These are phyloP conservation scores for Sphagnum fallax DNA, from an alignment of 228 moss, liverwort and hornwort species.

Conservation along the genomic window DNA sequence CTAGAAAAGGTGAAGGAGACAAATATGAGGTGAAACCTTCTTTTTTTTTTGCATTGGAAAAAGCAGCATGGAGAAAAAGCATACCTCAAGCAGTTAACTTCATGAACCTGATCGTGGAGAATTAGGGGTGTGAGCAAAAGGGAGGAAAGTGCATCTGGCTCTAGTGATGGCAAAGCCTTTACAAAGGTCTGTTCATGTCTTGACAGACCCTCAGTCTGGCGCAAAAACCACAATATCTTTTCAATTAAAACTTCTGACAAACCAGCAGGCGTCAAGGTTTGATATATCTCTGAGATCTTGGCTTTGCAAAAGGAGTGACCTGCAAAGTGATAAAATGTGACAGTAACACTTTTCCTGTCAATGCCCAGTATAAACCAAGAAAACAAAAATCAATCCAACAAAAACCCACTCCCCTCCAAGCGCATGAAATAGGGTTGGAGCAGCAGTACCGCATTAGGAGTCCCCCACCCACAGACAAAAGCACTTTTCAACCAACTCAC, in stretches of 20 bases:
- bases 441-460: too few species aligned
- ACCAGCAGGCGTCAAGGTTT: conserved; percentile 31
- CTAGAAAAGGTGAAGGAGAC: too few species aligned
- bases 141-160: conserved; percentile 59
- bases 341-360: too few species aligned
- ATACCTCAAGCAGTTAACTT: conserved; percentile 80
- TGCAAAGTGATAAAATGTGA: conserved; percentile 15
- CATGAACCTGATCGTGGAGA: conserved; percentile 54
- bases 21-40: too few species aligned
- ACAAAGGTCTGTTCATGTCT: conserved; percentile 55
- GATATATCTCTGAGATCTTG: conserved; percentile 70
- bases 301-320: conserved; percentile 73
- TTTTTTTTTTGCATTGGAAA: too few species aligned
- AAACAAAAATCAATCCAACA: too few species aligned
- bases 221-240: conserved; percentile 60
- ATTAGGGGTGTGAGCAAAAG: conserved; percentile 67
- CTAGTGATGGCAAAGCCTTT: conserved; percentile 51
- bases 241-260: conserved; percentile 65
- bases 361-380: too few species aligned
- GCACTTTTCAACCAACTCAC: too few species aligned
- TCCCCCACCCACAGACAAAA: too few species aligned
- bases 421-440: too few species aligned
- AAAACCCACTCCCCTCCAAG: too few species aligned
- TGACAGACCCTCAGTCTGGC: conserved; percentile 64
- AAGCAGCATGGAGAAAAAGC: background rate